These are phyloP conservation scores for Candida vaughaniae DNA, from an alignment of 805 yeast species.

Conservation along the genomic window DNA sequence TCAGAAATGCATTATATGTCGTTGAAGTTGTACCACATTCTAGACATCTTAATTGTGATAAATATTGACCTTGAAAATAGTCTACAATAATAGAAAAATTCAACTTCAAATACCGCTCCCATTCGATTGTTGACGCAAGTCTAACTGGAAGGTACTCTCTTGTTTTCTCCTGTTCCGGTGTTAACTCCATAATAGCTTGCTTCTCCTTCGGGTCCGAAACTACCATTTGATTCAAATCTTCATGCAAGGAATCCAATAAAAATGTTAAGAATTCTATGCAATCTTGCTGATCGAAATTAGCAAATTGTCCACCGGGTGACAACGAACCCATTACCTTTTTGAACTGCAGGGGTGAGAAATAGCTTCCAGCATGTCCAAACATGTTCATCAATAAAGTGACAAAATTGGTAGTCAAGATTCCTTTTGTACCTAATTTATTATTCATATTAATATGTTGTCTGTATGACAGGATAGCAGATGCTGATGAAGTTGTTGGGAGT, in stretches of 20 bases:
- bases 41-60: conserved; percentile 73
- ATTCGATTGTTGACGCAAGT: conserved; percentile 82
- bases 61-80: conserved; percentile 84
- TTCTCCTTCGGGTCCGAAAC: conserved; percentile 29
- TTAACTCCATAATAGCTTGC: conserved; percentile 43
- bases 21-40: conserved; percentile 77
- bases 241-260: conserved; percentile 74
- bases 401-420: conserved; percentile 69
- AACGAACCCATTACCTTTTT: conserved; percentile 67
- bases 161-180: conserved; percentile 62
- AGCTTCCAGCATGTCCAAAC: conserved; percentile 45
- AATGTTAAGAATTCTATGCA: conserved; percentile 80
- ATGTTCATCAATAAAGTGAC: conserved; percentile 58
- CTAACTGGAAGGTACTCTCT: conserved; percentile 75
- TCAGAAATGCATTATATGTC: conserved; percentile 80
- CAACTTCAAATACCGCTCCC: conserved; percentile 82
- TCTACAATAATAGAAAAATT: conserved; percentile 81
- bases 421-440: conserved; percentile 78
- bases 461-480: conserved; percentile 45
- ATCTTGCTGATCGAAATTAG: conserved; percentile 76
- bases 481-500: conserved; percentile 19
- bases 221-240: conserved; percentile 72
- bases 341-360: conserved; percentile 61
- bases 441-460: conserved; percentile 66
- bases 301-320: conserved; percentile 57